Evolutionary conservation across 768 basidiomycete species (phyloP), one percentile per base, ranked within the genome.

Genomic region (Artomyces pyxidatus): DNA sequence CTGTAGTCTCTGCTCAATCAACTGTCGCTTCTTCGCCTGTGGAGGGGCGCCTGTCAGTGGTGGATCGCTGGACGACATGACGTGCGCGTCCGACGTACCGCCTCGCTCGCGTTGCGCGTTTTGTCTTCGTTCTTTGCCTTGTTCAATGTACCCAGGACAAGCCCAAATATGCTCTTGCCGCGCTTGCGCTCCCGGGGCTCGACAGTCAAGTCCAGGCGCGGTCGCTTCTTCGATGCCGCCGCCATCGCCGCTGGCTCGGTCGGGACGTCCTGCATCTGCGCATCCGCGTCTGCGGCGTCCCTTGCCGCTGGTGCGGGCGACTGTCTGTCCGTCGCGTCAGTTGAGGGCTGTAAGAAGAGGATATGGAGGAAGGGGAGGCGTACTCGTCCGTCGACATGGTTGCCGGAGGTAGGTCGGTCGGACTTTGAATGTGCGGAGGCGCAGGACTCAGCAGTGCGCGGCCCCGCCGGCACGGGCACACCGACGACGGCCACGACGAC

Each of bases 111-210:
- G 62, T 75, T 87, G 51, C 87, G 73, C 71, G 86, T 81, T 63
- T 85, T 83, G 65, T 88, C 88, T 71, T 91, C 88, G 56, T 77
- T 82, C 71, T 88, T 89, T 55, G 88, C 88, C 72, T 86, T 87
- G 70, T 83, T 87, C 53, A 91, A 76, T 56, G 88, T 91, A 45
- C 86, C 86, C 49, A 91, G 66, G 55, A 89, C 71, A 56, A 90
- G 72, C 53, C 87, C 88, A 70, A 91, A 87, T 84, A 89, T 87
- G 69, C 77, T 80, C 78, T 86, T 88, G 63, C 88, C 88, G 60
- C 86, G 83, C 69, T 85, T 88, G 60, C 84, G 78, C 65, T 85
- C 84, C 59, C 81, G 73, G 56, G 64, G 51, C 62, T 61, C 72
- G 42, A 72, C 68, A 51, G 69, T 69, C 57, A 89, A 71, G 64